Conservation (phyloP, 2,329 filamentous ascomycete genomes). For the Penicillium sp. region DNA sequence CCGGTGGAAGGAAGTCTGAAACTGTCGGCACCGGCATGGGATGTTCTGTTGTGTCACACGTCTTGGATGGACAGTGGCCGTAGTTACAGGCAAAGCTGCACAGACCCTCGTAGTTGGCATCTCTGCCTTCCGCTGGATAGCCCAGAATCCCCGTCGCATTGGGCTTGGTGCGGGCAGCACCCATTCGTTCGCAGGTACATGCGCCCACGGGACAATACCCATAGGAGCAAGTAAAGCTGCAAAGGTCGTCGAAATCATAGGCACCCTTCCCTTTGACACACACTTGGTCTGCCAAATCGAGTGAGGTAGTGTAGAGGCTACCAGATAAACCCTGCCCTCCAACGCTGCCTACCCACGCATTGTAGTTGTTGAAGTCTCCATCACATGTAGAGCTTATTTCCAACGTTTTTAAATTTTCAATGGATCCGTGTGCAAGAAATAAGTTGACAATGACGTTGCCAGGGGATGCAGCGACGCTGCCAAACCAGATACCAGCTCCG, state of each 20-base stretch:
- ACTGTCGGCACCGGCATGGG: neutral
- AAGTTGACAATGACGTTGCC: neutral
- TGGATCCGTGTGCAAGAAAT: no score
- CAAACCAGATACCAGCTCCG: neutral
- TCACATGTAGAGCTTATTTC: neutral
- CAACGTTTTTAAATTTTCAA: no score
- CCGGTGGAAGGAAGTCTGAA: neutral
- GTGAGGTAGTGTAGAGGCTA: neutral
- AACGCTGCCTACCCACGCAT: constrained; percentile 5
- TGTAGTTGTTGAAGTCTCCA: neutral
- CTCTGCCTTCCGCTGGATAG: constrained; percentile 5
- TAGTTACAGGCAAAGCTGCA: constrained; percentile 47
- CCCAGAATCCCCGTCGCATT: constrained; percentile 3
- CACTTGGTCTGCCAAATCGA: neutral
- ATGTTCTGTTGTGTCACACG: neutral
- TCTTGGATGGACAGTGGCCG: constrained; percentile 41
- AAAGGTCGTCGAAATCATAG: neutral
- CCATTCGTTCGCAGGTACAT: neutral
- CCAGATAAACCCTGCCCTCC: neutral
- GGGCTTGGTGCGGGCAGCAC: neutral
- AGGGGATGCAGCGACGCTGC: neutral
- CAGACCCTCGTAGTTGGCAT: constrained; percentile 39
- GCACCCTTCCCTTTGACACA: neutral
- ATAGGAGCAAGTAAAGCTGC: neutral
- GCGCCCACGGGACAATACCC: constrained; percentile 4